These are phyloP conservation scores for Botrytis medusae DNA, from an alignment of 2,329 filamentous ascomycete species.

Conservation along the genomic window DNA sequence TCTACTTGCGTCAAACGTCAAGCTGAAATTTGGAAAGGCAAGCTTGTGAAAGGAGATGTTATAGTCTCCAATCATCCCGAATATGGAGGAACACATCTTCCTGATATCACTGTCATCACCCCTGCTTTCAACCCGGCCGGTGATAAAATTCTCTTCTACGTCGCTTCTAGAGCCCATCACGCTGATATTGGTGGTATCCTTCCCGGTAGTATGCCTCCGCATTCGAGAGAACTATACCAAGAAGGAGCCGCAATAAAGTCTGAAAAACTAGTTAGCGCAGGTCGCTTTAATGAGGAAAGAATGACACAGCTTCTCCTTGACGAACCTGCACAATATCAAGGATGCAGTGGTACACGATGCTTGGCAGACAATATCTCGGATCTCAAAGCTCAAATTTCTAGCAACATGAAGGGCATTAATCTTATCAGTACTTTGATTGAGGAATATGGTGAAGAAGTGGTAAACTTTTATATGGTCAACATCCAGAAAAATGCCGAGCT, in stretches of 20 bases:
- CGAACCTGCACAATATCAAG: constrained; percentile 72
- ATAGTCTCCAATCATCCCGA: constrained; percentile 83
- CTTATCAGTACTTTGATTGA: constrained; percentile 72
- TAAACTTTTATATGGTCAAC: constrained; percentile 79
- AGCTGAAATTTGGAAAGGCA: constrained; percentile 76
- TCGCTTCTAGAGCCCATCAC: constrained; percentile 60
- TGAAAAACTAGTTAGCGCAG: constrained; percentile 72
- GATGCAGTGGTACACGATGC: constrained; percentile 76
- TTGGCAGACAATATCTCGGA: constrained; percentile 83
- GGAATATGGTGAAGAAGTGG: constrained; percentile 74
- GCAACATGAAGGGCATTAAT: constrained; percentile 82
- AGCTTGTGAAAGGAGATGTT: constrained; percentile 75
- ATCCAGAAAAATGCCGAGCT: constrained; percentile 80
- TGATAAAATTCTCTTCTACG: constrained; percentile 43
- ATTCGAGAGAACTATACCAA: constrained; percentile 64
- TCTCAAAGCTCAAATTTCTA: constrained; percentile 81
- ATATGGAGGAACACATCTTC: constrained; percentile 79
- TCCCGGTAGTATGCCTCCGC: constrained; percentile 79
- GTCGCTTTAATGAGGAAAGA: constrained; percentile 74
- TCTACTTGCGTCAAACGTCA: constrained; percentile 80
- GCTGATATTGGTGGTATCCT: constrained; percentile 83
- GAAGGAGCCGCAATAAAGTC: constrained; percentile 65
- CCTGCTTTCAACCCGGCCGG: constrained; percentile 69
- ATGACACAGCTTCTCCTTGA: constrained; percentile 70
- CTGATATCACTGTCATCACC: constrained; percentile 79